These are phyloP conservation scores for Nakaseomyces uthaithaninus DNA, from an alignment of 1,139 yeast species.

Conservation along the genomic window DNA sequence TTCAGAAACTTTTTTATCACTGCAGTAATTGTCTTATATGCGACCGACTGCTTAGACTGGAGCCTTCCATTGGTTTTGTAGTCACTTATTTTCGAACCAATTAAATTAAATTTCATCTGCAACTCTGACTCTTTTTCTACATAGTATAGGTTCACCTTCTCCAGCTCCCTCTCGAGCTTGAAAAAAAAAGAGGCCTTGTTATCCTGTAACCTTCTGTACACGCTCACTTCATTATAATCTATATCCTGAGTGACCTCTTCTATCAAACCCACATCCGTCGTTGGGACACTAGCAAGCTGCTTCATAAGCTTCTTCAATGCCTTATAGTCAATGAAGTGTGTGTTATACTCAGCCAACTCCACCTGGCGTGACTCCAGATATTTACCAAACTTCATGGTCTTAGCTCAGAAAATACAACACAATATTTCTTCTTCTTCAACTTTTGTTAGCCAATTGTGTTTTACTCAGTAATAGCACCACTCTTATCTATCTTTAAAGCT, in stretches of 20 bases:
- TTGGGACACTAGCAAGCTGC: slow-evolving; percentile 38
- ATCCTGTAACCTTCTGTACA: slow-evolving; percentile 65
- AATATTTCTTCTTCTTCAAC: background rate
- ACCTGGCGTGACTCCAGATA: slow-evolving; percentile 88
- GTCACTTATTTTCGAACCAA: slow-evolving; percentile 63
- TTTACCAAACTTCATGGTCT: slow-evolving; percentile 79
- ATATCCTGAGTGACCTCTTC: slow-evolving; percentile 22
- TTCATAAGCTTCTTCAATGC: slow-evolving; percentile 70
- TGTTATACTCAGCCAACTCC: slow-evolving; percentile 90
- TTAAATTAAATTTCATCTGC: slow-evolving; percentile 65
- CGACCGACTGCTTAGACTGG: slow-evolving; percentile 45
- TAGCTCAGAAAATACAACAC: background rate
- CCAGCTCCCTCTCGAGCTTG: slow-evolving; percentile 85
- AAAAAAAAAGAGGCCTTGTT: slow-evolving; percentile 92
- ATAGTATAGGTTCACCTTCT: slow-evolving; percentile 84
- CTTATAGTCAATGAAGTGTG: slow-evolving; percentile 89
- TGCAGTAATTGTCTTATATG: slow-evolving; percentile 65
- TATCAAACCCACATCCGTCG: slow-evolving; percentile 1
- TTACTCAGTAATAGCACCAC: no score
- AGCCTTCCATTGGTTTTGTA: slow-evolving; percentile 41
- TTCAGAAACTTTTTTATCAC: slow-evolving; percentile 85
- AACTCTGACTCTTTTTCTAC: slow-evolving; percentile 84
- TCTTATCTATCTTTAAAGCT: no score
- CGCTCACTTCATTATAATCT: slow-evolving; percentile 21
- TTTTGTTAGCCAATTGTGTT: background rate